Conservation (phyloP, 352 stramenopile genomes). For the Aphanomyces cochlioides region DNA sequence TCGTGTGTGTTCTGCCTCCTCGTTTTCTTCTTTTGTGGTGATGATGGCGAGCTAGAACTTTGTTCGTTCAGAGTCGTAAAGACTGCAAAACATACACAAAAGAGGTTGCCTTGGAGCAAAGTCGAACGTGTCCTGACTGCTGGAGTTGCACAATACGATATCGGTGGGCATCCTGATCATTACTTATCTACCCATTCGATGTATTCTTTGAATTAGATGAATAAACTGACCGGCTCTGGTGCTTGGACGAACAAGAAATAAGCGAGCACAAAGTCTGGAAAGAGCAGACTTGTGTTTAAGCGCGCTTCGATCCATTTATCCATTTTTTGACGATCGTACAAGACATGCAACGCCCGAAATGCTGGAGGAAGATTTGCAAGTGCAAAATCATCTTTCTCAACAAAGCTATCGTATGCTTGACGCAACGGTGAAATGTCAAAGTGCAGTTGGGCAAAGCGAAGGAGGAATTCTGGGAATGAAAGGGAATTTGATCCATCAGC, state of each 20-base stretch:
- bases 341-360: slow-evolving; percentile 20
- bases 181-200: slow-evolving; percentile 36
- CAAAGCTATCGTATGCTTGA: slow-evolving; percentile 37
- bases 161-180: slow-evolving; percentile 48
- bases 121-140: slow-evolving; percentile 58
- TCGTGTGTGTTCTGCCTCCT: background rate
- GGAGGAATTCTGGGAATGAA: slow-evolving; percentile 60
- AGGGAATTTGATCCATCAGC: slow-evolving; percentile 38
- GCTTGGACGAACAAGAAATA: slow-evolving; percentile 51
- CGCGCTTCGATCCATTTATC: slow-evolving; percentile 1
- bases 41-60: background rate
- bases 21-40: background rate
- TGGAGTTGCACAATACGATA: slow-evolving; percentile 71
- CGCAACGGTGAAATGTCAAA: slow-evolving; percentile 40
- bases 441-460: slow-evolving; percentile 54
- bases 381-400: background rate
- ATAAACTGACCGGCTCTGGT: slow-evolving; percentile 27
- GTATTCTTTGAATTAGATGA: too few relatives aligned
- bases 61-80: background rate
- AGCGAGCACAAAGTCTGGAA: slow-evolving; percentile 56
- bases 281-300: slow-evolving; percentile 34
- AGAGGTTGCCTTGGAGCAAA: slow-evolving; percentile 42
- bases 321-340: slow-evolving; percentile 19
- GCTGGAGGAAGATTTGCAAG: background rate
- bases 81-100: too few relatives aligned